These are phyloP conservation scores for Beauveria australis DNA, from an alignment of 2,329 filamentous ascomycete species.

Conservation along the genomic window DNA sequence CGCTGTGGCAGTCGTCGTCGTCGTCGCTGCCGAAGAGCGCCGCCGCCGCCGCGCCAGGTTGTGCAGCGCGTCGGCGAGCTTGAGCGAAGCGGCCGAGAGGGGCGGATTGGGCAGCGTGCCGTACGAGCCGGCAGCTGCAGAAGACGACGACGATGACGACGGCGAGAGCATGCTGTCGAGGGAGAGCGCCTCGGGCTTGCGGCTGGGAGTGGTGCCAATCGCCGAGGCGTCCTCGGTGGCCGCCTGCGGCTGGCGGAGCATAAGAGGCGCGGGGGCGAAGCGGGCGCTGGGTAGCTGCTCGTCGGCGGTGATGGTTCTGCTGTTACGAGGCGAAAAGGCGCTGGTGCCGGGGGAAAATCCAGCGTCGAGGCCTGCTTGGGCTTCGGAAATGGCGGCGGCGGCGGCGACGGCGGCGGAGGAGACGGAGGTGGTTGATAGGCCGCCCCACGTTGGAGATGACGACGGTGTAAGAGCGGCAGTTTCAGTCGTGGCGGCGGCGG, in stretches of 20 bases:
- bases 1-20: conserved; percentile 25
- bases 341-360: neutral
- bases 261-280: neutral
- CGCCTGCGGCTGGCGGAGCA: conserved; percentile 2
- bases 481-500: neutral
- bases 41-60: conserved; percentile 37
- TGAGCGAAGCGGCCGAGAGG: conserved; percentile 46
- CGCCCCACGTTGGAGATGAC: conserved; percentile 6
- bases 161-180: conserved; percentile 49
- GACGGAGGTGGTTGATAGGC: conserved; percentile 4
- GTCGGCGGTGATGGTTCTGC: conserved; percentile 50
- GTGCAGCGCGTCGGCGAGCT: conserved; percentile 53
- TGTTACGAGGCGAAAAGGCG: conserved; percentile 35
- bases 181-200: conserved; percentile 44
- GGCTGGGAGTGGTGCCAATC: conserved; percentile 47
- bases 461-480: conserved; percentile 2
- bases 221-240: conserved; percentile 32
- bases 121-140: conserved; percentile 27
- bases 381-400: conserved; percentile 7
- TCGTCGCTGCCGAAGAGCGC: conserved; percentile 19
- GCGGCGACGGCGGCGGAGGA: neutral
- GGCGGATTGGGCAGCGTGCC: conserved; percentile 25
- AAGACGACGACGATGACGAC: conserved; percentile 23
- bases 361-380: neutral
- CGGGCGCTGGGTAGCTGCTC: neutral